Conservation (phyloP, 2,329 filamentous ascomycete species). For the Fusarium poae region DNA sequence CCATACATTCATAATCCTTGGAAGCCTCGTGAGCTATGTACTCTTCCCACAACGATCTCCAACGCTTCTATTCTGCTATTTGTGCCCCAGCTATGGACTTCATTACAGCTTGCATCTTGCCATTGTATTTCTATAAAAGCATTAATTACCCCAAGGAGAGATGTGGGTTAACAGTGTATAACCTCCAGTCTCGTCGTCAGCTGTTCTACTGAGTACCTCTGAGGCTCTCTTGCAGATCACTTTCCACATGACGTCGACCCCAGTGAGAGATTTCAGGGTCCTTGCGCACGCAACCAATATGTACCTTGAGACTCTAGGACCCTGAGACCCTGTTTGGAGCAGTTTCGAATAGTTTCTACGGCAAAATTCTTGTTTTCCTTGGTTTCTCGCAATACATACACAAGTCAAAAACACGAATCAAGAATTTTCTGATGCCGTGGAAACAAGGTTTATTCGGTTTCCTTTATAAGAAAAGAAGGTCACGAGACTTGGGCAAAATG, state of each 20-base stretch:
- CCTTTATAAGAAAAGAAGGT: not conserved
- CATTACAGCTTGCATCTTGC: not conserved
- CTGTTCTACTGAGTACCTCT: conserved; percentile 23
- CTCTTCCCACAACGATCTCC: not conserved
- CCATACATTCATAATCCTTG: conserved; percentile 24
- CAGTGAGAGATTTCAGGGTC: conserved; percentile 39
- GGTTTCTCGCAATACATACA: not conserved
- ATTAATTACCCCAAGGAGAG: not conserved
- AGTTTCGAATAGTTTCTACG: conserved; percentile 36
- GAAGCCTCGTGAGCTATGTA: conserved; percentile 1
- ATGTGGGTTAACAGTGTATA: not conserved
- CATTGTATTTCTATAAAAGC: not conserved
- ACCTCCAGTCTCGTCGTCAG: conserved; percentile 7
- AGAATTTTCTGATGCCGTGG: conserved; percentile 1
- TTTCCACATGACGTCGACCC: conserved; percentile 38
- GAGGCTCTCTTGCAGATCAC: conserved; percentile 43
- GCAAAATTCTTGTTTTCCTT: conserved; percentile 21
- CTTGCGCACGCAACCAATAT: conserved; percentile 3
- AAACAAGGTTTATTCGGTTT: conserved; percentile 10
- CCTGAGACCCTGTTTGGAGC: conserved; percentile 11
- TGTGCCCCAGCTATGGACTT: not conserved
- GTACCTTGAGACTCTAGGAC: not conserved
- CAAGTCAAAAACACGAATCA: conserved; percentile 1
- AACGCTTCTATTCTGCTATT: not conserved
- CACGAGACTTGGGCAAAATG: conserved; percentile 18